Percentiles rank a stretch among this genome's conserved stretches.
Evolutionary conservation across 257 asterid species (phyloP).

Genomic region (Anisodus acutangulus): DNA sequence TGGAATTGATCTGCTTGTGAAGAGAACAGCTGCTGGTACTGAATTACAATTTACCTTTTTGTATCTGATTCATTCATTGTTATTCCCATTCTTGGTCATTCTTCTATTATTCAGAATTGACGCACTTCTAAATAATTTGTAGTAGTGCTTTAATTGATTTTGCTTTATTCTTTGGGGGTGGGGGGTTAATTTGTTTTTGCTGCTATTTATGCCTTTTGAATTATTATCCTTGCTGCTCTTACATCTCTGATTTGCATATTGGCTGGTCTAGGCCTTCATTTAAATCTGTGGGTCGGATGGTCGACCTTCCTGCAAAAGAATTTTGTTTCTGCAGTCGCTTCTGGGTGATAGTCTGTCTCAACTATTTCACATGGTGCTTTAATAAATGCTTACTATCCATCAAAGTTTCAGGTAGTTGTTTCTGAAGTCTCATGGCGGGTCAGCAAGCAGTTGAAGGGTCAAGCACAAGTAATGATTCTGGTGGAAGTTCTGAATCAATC

Average conservation of each 20-base stretch:
- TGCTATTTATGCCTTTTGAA: slow-evolving; percentile 20
- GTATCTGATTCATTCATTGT: background rate
- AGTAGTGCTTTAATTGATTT: background rate
- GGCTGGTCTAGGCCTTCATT: background rate
- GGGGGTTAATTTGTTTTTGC: background rate
- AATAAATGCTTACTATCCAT: background rate
- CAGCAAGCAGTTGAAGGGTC: slow-evolving; percentile 57
- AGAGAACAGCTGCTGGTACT: background rate
- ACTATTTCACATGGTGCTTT: background rate
- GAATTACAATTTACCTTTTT: background rate
- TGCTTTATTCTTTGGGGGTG: background rate
- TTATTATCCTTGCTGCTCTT: slow-evolving; percentile 1
- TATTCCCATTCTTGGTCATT: background rate
- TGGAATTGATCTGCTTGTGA: background rate
- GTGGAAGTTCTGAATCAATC: slow-evolving; percentile 61
- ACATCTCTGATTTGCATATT: background rate
- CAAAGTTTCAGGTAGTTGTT: slow-evolving; percentile 33
- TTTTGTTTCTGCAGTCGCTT: background rate
- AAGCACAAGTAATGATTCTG: slow-evolving; percentile 49
- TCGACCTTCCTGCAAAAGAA: slow-evolving; percentile 4
- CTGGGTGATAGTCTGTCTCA: slow-evolving; percentile 1
- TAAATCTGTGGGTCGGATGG: background rate
- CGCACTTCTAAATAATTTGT: background rate
- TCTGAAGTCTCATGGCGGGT: slow-evolving; percentile 62
- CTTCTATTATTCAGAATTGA: background rate